Evolutionary conservation across 345 rosid genomes (phyloP), one percentile per base, ranked within the genome.

Genomic region (Euphorbia lathyris): DNA sequence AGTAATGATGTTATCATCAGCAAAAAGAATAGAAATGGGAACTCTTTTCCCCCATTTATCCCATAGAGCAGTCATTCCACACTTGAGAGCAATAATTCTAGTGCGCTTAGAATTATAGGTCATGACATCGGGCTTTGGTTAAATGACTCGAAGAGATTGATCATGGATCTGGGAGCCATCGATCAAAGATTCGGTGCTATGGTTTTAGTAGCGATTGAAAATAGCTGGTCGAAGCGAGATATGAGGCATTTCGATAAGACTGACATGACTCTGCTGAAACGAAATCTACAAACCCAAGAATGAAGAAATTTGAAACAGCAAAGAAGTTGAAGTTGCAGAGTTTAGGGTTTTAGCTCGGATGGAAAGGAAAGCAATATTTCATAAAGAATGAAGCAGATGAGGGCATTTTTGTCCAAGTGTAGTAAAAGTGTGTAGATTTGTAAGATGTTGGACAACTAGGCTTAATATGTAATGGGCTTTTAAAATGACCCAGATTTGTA

Each of bases 31-130:
- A 55, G 90, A 81, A 45, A 85, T 57, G 14, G 98, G 99, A 73
- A 95, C 76, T 84, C 92, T 88, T 40, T 84, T 85, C 45, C 97
- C 99, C 99, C 99, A 95, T 83, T 95, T 95, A 74, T 95, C 91
- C 99, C 98, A 92, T 36, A 77, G 78, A 50, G 92, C 98, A 12
- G 92, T 80, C 97, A 95, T 92, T 27, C 97, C 98, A 67, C 91
- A 88, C 77, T 95, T 92, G 65, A 95, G 85, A 13, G 97, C 99
- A 17, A 95, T 88, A 69, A 95, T 42, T 67, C 98, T 96, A 1
- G 96, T 84, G 20, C 96, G 88, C 81, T n/a, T 86, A 3, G 98
- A 95, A 48, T 58, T 52, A 4, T 76, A 76, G 65, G 81, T 78
- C 99, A 95, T 95, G 66, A 76, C 76, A 13, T 86, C 83, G 2